Evolutionary conservation across 1,284 basidiomycete species (phyloP).

Genomic region (Trametes versicolor): DNA sequence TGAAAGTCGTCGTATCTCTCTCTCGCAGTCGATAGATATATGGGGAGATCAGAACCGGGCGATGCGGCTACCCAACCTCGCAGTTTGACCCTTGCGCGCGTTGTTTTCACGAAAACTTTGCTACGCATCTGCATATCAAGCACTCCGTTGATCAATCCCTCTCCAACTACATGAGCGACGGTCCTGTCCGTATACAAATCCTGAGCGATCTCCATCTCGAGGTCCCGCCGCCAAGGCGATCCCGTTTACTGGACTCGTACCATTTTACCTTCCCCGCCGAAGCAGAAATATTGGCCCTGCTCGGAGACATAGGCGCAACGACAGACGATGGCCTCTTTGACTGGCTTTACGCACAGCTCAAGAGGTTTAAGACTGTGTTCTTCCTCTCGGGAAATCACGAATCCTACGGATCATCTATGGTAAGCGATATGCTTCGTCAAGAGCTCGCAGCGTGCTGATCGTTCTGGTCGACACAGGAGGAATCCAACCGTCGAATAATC

Average conservation of each 20-base stretch:
- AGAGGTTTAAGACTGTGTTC: slow-evolving; percentile 46
- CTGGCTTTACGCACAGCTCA: slow-evolving; percentile 47
- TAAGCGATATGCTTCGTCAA: slow-evolving; percentile 18
- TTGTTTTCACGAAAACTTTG: not conserved
- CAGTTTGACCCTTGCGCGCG: no score
- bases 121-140: not conserved
- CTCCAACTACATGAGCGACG: not conserved
- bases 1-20: not conserved
- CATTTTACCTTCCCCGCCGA: slow-evolving; percentile 44
- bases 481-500: slow-evolving; percentile 19
- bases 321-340: slow-evolving; percentile 45
- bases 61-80: no score
- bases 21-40: not conserved
- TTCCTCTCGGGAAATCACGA: slow-evolving; percentile 51
- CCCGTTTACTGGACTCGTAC: slow-evolving; percentile 34
- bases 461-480: slow-evolving; percentile 16
- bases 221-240: slow-evolving; percentile 23
- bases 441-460: not conserved
- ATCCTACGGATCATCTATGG: slow-evolving; percentile 36
- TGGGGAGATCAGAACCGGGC: no score
- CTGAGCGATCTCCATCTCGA: slow-evolving; percentile 52
- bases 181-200: slow-evolving; percentile 36
- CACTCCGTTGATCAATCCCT: not conserved
- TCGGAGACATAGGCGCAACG: slow-evolving; percentile 51
- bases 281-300: slow-evolving; percentile 47